Percentiles rank a stretch among this genome's conserved stretches.
These are phyloP conservation scores for Trypanosoma brucei DNA, from an alignment of 208 protist genomes.

Conservation along the genomic window DNA sequence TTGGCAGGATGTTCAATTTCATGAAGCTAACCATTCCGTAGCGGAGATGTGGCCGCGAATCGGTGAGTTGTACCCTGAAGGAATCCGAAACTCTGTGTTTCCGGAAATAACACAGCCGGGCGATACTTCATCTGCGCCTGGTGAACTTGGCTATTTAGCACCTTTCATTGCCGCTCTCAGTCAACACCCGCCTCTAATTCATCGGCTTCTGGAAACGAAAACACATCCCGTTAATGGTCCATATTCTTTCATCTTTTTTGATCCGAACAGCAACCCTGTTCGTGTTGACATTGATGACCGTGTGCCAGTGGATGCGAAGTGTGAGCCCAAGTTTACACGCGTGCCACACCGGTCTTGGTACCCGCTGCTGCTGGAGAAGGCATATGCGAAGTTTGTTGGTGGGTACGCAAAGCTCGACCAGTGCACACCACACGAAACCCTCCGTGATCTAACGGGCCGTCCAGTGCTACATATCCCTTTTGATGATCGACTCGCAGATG, in stretches of 20 bases:
- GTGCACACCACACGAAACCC: constrained; percentile 82
- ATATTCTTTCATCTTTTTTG: constrained; percentile 84
- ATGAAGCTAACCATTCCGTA: constrained; percentile 58
- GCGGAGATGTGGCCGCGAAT: constrained; percentile 76
- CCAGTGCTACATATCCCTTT: constrained; percentile 76
- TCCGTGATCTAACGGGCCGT: constrained; percentile 82
- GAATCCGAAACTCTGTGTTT: constrained; percentile 32
- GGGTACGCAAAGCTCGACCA: constrained; percentile 76
- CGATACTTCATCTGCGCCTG: constrained; percentile 44
- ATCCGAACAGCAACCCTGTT: constrained; percentile 75
- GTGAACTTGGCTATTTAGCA: constrained; percentile 58
- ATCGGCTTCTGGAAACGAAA: constrained; percentile 61
- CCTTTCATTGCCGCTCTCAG: constrained; percentile 75
- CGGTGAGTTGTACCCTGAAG: constrained; percentile 70
- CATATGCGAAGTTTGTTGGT: constrained; percentile 90
- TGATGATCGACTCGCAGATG: constrained; percentile 62
- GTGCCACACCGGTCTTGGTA: constrained; percentile 58
- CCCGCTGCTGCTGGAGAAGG: constrained; percentile 87
- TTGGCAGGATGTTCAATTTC: constrained; percentile 82
- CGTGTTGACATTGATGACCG: constrained; percentile 84
- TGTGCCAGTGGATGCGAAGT: constrained; percentile 47
- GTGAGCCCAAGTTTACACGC: constrained; percentile 58
- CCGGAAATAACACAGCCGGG: constrained; percentile 16
- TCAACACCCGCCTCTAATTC: constrained; percentile 56
- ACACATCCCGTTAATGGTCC: constrained; percentile 58